phyloP scores from a whole-genome alignment of 2,329 filamentous ascomycete genomes.

The Exophiala dermatitidis region DNA sequence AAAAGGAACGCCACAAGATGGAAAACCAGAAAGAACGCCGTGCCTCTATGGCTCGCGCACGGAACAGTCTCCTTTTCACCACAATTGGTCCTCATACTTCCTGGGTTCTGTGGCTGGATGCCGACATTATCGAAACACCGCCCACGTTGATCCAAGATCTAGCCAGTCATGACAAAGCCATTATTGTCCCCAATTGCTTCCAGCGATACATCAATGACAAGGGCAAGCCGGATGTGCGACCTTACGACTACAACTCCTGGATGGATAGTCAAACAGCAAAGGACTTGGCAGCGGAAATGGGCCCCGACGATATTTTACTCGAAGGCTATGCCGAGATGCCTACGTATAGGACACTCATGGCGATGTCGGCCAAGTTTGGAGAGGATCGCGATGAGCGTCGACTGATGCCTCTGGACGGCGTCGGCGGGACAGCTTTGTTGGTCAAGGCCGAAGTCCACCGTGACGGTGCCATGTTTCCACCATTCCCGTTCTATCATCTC shows the following conservation, averaged over 20 bases:
- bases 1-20: slow-evolving; percentile 86
- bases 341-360: slow-evolving; percentile 88
- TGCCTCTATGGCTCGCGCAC: slow-evolving; percentile 83
- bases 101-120: slow-evolving; percentile 95
- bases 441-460: slow-evolving; percentile 96
- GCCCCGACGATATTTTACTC: slow-evolving; percentile 80
- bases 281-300: slow-evolving; percentile 70
- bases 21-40: slow-evolving; percentile 79
- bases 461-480: slow-evolving; percentile 96
- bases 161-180: slow-evolving; percentile 75
- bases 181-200: slow-evolving; percentile 93
- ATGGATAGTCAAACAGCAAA: slow-evolving; percentile 76
- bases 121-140: slow-evolving; percentile 85
- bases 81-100: slow-evolving; percentile 84
- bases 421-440: slow-evolving; percentile 83
- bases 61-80: slow-evolving; percentile 91
- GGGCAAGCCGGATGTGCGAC: slow-evolving; percentile 61
- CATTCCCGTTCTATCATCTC: slow-evolving; percentile 91
- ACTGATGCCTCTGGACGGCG: slow-evolving; percentile 77
- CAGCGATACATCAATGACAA: slow-evolving; percentile 76
- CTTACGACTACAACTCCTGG: slow-evolving; percentile 98
- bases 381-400: slow-evolving; percentile 51
- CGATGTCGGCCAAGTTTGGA: slow-evolving; percentile 59
- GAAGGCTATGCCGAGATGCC: slow-evolving; percentile 92
- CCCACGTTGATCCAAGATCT: slow-evolving; percentile 82